Conservation (phyloP, 768 basidiomycete species). For the Rhizopogon salebrosus region DNA sequence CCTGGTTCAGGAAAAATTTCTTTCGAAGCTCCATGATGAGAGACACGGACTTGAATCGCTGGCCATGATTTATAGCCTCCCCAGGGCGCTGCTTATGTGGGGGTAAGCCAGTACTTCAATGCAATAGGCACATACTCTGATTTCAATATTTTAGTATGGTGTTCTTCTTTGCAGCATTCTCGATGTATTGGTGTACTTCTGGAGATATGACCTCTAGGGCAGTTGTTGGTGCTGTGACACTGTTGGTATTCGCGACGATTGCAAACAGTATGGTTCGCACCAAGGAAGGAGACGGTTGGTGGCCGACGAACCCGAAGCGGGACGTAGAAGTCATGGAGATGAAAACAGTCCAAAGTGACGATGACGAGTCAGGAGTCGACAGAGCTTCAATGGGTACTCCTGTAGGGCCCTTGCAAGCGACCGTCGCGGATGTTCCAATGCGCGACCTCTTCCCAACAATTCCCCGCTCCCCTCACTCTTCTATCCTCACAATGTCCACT, state of each 20-base stretch:
- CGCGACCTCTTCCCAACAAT: neutral
- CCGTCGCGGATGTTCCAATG: neutral
- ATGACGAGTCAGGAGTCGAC: neutral
- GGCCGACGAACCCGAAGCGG: neutral
- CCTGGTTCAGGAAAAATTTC: constrained; percentile 5
- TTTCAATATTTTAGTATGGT: constrained; percentile 6
- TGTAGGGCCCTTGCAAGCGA: neutral
- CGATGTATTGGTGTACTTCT: constrained; percentile 10
- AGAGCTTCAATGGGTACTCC: neutral
- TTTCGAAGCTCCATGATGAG: constrained; percentile 15
- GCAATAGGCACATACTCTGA: neutral
- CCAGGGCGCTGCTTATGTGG: constrained; percentile 55
- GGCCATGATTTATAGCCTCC: constrained; percentile 50
- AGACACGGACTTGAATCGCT: constrained; percentile 42
- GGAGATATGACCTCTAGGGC: constrained; percentile 10
- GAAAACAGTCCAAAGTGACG: neutral
- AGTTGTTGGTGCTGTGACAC: constrained; percentile 25
- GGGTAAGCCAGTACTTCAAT: constrained; percentile 33
- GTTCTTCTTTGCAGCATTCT: constrained; percentile 10
- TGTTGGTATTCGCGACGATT: constrained; percentile 12
- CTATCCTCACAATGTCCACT: neutral
- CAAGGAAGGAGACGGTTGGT: neutral
- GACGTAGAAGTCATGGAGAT: neutral
- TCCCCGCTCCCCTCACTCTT: too few relatives aligned
- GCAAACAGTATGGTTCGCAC: neutral